Base-by-base conservation (phyloP, 2,329 filamentous ascomycete species). In the Amauroascus verrucosus region DNA sequence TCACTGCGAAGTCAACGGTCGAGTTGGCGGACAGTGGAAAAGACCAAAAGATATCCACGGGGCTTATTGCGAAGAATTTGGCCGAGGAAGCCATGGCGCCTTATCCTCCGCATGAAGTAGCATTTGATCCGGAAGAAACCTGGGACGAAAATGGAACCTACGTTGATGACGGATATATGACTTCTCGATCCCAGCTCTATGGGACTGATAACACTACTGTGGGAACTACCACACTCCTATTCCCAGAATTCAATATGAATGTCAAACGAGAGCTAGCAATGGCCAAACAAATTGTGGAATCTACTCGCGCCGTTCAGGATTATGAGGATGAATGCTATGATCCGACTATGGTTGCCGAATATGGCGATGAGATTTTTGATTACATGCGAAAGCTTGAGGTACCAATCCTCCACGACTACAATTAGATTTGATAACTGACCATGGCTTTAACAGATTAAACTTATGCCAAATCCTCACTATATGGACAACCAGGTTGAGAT, bases 401-500 rank as follows among this genome's bases (percentile, higher is more conserved):
- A 72, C 65, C 14, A 76, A 13, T 46, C 7, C n/a, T 8, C 3
- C 8, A 28, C 14, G 5, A 6, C 7, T 13, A n/a, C 1, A 7
- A 6, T 30, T 16, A 16, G 16, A 18, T 7, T 16, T 1, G 8
- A 16, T 7, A 16, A 16, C 26, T 53, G 8, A 38, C 35, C 24
- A 49, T 43, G 13, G 28, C 14, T 14, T 7, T 40, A 6, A 51
- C 65, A 88, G 86, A 80, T 77, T 67, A 83, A 77, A 61, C 86
- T 96, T 81, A 77, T 90, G 38, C 93, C 93, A 1, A 90, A 93
- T 64, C 78, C 88, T 2, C 82, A 93, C 67, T 98, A 98, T 76
- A 98, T 98, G 91, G 88, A 95, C 58, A 83, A 86, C 60, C 93
- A 98, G 69, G 84, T 85, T n/a, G 91, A 97, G 70, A 94, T 98